Evolutionary conservation across 129 eudicot genomes (phyloP).

Genomic region (Kitagawia praeruptora): DNA sequence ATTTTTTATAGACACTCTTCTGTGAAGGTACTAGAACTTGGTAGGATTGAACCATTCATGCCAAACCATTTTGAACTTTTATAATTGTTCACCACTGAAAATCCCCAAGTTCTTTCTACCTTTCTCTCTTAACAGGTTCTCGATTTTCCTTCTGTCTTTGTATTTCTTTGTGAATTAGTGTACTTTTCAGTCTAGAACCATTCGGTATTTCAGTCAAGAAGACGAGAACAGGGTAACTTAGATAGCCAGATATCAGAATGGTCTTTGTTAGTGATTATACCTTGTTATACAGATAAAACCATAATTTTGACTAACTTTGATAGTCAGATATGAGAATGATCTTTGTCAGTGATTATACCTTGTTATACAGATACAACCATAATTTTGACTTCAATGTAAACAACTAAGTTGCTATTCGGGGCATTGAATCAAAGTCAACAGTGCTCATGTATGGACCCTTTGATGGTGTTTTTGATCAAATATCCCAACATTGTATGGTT

Average conservation of each 20-base stretch:
- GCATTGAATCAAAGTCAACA: background rate
- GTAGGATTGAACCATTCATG: background rate
- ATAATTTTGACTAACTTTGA: background rate
- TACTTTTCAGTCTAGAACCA: background rate
- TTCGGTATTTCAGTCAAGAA: background rate
- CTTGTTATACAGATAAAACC: background rate
- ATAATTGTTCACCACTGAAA: background rate
- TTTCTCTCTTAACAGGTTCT: background rate
- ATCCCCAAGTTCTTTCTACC: background rate
- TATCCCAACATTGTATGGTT: background rate
- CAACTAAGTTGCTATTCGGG: background rate
- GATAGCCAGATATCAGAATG: background rate
- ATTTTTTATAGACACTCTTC: background rate
- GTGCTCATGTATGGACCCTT: background rate
- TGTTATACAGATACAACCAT: background rate
- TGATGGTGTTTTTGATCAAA: background rate
- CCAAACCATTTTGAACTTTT: constrained; percentile 1
- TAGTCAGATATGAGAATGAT: background rate
- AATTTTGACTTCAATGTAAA: background rate
- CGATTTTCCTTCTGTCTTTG: background rate
- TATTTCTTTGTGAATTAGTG: background rate
- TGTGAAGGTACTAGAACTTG: background rate
- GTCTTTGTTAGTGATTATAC: background rate
- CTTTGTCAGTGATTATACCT: background rate
- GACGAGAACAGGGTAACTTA: background rate